phyloP scores from a whole-genome alignment of 2,329 filamentous ascomycete genomes.

The Microascus cirrosus region DNA sequence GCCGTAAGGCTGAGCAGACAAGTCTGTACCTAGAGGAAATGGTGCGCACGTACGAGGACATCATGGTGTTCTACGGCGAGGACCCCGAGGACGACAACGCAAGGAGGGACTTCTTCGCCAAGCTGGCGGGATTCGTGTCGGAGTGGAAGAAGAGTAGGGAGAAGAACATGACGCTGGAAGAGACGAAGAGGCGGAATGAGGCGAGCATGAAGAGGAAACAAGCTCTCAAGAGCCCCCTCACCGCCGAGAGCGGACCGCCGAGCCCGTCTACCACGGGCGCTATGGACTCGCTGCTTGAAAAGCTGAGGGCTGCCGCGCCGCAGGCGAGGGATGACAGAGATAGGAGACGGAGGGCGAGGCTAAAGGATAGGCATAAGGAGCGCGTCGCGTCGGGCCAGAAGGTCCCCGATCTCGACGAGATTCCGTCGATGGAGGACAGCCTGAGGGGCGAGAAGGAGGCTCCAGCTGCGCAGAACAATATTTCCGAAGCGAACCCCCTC shows the following conservation, averaged over 20 bases:
- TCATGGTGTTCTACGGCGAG: constrained; percentile 66
- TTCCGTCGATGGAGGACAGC: constrained; percentile 34
- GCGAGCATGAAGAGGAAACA: constrained; percentile 87
- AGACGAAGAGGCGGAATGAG: constrained; percentile 75
- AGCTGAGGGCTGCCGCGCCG: constrained; percentile 83
- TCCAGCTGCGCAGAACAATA: background rate
- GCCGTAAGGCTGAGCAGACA: constrained; percentile 93
- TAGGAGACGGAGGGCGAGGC: constrained; percentile 69
- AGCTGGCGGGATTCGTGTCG: constrained; percentile 77
- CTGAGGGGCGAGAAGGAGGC: constrained; percentile 8
- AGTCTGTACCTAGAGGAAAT: constrained; percentile 89
- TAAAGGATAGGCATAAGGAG: constrained; percentile 86
- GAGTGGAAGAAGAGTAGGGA: constrained; percentile 96
- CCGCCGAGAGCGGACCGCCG: constrained; percentile 35
- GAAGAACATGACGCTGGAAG: constrained; percentile 80
- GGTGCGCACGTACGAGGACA: constrained; percentile 39
- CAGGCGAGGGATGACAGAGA: constrained; percentile 84
- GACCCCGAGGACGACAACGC: constrained; percentile 85
- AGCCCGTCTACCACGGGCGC: constrained; percentile 71
- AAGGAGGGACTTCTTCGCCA: constrained; percentile 89
- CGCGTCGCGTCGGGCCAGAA: constrained; percentile 82
- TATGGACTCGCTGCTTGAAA: constrained; percentile 93
- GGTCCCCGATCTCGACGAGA: constrained; percentile 59
- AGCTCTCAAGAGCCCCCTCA: constrained; percentile 48
- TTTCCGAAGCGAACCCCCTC: constrained; percentile 2